phyloP scores from a whole-genome alignment of 495 filamentous ascomycete species.

The Alectoria sarmentosa region DNA sequence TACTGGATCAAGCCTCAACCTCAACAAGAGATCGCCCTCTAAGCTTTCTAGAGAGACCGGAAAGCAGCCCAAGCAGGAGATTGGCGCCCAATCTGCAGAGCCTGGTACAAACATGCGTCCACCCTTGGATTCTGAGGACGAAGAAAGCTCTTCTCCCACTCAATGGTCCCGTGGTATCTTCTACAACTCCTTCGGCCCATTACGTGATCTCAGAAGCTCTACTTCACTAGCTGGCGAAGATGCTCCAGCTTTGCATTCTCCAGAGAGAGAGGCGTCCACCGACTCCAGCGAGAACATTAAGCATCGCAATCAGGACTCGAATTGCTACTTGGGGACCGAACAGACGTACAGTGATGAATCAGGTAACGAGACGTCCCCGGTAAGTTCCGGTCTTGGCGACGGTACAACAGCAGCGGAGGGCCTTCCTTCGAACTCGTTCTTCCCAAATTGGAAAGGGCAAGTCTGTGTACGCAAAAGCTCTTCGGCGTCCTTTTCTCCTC shows the following conservation, averaged over 20 bases:
- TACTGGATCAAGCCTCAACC: conserved; percentile 5
- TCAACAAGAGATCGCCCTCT: neutral
- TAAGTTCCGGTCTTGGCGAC: neutral
- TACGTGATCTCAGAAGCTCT: neutral
- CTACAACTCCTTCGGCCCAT: neutral
- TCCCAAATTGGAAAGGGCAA: neutral
- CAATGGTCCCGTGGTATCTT: neutral
- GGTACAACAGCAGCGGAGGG: neutral
- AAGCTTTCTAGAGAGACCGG: neutral
- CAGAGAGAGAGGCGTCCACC: neutral
- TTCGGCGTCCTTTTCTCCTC: neutral
- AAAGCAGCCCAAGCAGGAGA: neutral
- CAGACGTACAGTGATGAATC: neutral
- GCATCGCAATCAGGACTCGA: neutral
- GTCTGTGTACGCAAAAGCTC: neutral
- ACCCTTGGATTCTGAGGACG: neutral
- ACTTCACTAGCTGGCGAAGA: neutral
- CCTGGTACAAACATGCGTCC: neutral
- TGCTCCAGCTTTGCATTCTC: neutral
- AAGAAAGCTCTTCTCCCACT: neutral
- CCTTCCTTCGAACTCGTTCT: neutral
- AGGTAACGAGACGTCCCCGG: neutral
- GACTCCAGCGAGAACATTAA: neutral
- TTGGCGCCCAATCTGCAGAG: neutral
- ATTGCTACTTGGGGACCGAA: neutral